These are phyloP conservation scores for Meira nashicola DNA, from an alignment of 1,284 basidiomycete genomes.

Conservation along the genomic window DNA sequence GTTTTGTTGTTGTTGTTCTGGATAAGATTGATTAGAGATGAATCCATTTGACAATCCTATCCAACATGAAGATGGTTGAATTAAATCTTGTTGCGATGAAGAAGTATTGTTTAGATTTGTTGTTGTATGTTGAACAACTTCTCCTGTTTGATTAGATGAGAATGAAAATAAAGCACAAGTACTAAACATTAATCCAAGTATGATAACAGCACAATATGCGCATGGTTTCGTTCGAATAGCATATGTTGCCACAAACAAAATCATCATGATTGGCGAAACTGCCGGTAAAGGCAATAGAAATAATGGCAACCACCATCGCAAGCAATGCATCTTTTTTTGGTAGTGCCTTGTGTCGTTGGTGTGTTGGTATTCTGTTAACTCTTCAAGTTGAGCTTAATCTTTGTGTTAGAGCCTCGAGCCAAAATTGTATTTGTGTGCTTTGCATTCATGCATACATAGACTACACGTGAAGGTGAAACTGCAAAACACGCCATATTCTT, in stretches of 20 bases:
- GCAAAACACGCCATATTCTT: no score
- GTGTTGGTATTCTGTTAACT: no score
- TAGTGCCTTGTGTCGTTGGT: no score
- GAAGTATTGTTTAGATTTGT: no score
- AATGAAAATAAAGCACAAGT: constrained; percentile 3
- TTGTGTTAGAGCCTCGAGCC: no score
- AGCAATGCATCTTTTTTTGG: no score
- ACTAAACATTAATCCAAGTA: constrained; percentile 2
- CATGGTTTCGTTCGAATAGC: constrained; percentile 1
- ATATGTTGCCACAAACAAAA: not conserved
- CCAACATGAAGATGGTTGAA: not conserved
- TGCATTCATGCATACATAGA: no score
- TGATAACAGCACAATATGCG: constrained; percentile 2
- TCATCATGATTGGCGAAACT: not conserved
- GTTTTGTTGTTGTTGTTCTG: not conserved
- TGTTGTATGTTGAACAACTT: no score
- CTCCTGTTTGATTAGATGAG: not conserved
- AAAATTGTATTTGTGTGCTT: no score
- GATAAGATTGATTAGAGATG: not conserved
- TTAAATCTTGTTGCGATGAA: no score
- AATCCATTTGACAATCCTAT: not conserved
- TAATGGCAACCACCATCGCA: constrained; percentile 3
- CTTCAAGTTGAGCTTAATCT: no score
- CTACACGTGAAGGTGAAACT: no score
- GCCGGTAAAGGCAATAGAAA: constrained; percentile 1